Evolutionary conservation across 345 rosid genomes (phyloP).

Genomic region (Lagerstroemia speciosa): DNA sequence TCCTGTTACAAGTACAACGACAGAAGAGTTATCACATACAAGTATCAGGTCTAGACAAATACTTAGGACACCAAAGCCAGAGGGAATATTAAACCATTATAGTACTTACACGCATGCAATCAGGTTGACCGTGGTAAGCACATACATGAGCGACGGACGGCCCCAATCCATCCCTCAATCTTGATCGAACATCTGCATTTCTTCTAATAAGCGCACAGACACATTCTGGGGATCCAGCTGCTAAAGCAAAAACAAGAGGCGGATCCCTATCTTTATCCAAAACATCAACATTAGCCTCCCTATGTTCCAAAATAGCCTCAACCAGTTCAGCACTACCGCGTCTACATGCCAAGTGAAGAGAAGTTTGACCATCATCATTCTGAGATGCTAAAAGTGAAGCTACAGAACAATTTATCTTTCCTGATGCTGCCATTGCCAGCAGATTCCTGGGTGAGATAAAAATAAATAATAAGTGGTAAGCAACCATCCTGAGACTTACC

Average conservation of each 20-base stretch:
- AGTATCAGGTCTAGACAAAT: background rate
- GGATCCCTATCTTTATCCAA: slow-evolving; percentile 96
- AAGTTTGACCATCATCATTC: slow-evolving; percentile 86
- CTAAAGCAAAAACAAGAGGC: slow-evolving; percentile 96
- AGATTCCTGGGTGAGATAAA: slow-evolving; percentile 45
- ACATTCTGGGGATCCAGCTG: slow-evolving; percentile 96
- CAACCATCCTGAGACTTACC: slow-evolving; percentile 14
- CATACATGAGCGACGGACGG: slow-evolving; percentile 97
- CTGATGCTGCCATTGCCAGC: slow-evolving; percentile 64
- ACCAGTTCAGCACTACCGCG: slow-evolving; percentile 90
- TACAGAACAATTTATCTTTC: slow-evolving; percentile 39
- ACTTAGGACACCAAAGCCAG: background rate
- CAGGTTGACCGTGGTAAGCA: slow-evolving; percentile 98
- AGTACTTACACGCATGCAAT: slow-evolving; percentile 87
- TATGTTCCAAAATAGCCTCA: slow-evolving; percentile 57
- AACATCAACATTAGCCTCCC: slow-evolving; percentile 68
- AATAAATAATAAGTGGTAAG: slow-evolving; percentile 4
- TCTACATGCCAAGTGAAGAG: slow-evolving; percentile 95
- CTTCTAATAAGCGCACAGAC: slow-evolving; percentile 77
- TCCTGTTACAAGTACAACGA: slow-evolving; percentile 37
- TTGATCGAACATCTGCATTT: slow-evolving; percentile 75
- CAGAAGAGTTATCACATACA: slow-evolving; percentile 1
- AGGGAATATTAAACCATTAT: slow-evolving; percentile 3
- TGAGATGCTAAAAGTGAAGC: slow-evolving; percentile 66
- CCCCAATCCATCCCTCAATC: slow-evolving; percentile 82